Base-by-base conservation (phyloP, 2,329 filamentous ascomycete species). In the Akanthomyces muscarius region DNA sequence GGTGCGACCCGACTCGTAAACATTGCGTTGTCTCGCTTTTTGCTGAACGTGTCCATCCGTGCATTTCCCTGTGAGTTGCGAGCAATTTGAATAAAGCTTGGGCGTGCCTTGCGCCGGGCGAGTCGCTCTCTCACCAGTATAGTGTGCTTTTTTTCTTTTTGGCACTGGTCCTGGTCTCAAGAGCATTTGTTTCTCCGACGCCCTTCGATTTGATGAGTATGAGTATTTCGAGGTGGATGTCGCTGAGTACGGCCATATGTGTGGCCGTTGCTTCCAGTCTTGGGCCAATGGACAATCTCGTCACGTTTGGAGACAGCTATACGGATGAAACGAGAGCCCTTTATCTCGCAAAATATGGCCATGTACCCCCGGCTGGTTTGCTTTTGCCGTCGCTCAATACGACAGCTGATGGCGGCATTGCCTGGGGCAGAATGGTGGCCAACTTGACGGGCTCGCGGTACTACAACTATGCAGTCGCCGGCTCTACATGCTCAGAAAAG, bases 271-370 rank as follows among this genome's bases (percentile, higher is more conserved):
- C 45, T 16, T 42, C 36, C 21, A 10, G 23, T n/a, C 36, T 28
- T 41, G 8, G 56, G 14, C 8, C 16, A 10, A 61, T 91, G 70
- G 80, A 84, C 33, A 87, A 85, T 56, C 72, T 91, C 44, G 82
- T 91, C 45, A 81, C 86, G 0, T 92, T 92, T 70, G 89, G 89
- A 14, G 88, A 92, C 73, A 91, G 88, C 73, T 92, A 89, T 70
- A 91, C 89, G 0, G 90, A 93, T 70, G 88, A 92, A 69, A 85
- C 82, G 14, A 83, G 90, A 11, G 72, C 90, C 11, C 70, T 71
- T 11, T 92, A 90, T 71, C 89, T 92, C 70, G 75, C 77, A 63
- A 77, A 89, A 67, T 78, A 85, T 68, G 85, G 84, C 48, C 75
- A 77, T 6, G 78, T 84, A 0, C 89, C 90, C 1, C 88, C 89